Evolutionary conservation across 352 stramenopile genomes (phyloP).

Genomic region (Phytophthora sansomeana): DNA sequence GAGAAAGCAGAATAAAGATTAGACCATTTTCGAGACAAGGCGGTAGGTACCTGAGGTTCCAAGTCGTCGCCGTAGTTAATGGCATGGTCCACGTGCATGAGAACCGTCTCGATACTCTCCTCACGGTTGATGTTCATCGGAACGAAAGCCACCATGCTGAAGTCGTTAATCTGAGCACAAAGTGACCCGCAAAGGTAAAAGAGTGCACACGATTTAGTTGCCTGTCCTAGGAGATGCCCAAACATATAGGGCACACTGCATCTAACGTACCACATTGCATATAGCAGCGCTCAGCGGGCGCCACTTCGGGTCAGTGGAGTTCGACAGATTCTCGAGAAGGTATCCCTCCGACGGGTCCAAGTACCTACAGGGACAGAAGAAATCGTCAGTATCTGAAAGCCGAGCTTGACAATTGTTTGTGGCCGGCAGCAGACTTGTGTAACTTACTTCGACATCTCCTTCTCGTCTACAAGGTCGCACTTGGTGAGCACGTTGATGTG

Average conservation of each 20-base stretch:
- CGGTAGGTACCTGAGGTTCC: slow-evolving; percentile 83
- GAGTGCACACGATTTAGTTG: slow-evolving; percentile 7
- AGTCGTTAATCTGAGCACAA: slow-evolving; percentile 90
- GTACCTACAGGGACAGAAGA: slow-evolving; percentile 46
- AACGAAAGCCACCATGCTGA: slow-evolving; percentile 98
- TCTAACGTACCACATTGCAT: slow-evolving; percentile 82
- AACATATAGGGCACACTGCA: not conserved
- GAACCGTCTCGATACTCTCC: slow-evolving; percentile 96
- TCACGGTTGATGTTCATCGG: slow-evolving; percentile 97
- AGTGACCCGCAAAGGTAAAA: slow-evolving; percentile 10
- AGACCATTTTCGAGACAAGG: not conserved
- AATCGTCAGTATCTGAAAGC: slow-evolving; percentile 19
- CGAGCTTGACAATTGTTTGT: not conserved
- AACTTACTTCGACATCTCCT: slow-evolving; percentile 87
- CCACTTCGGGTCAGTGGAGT: slow-evolving; percentile 84
- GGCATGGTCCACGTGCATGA: slow-evolving; percentile 95
- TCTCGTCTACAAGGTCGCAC: slow-evolving; percentile 91
- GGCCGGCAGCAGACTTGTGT: not conserved
- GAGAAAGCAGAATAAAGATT: not conserved
- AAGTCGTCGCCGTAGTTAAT: slow-evolving; percentile 98
- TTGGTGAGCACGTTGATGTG: slow-evolving; percentile 95
- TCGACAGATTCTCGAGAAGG: slow-evolving; percentile 84
- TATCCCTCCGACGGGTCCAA: slow-evolving; percentile 87
- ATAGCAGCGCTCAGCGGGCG: slow-evolving; percentile 81
- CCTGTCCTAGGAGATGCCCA: slow-evolving; percentile 6